Evolutionary conservation across 2,329 filamentous ascomycete genomes (phyloP).

Genomic region (Colletotrichum cuscutae): DNA sequence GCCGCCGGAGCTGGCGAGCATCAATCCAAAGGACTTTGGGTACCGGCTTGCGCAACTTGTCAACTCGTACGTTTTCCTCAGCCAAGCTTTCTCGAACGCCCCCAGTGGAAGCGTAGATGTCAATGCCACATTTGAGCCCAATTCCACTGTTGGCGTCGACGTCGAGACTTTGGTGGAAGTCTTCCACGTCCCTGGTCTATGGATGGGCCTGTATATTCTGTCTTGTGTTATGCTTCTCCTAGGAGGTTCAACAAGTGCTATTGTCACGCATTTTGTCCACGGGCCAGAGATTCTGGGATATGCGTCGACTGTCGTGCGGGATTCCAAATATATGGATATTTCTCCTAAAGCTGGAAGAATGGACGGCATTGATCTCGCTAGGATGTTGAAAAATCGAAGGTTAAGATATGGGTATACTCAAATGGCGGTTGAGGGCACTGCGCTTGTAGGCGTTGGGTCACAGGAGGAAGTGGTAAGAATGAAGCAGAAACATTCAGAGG

Average conservation of each 20-base stretch:
- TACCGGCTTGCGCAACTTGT: slow-evolving; percentile 9
- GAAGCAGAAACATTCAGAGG: background rate
- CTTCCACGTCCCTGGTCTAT: slow-evolving; percentile 2
- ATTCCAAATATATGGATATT: slow-evolving; percentile 10
- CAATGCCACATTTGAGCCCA: background rate
- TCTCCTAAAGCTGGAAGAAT: background rate
- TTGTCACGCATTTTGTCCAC: background rate
- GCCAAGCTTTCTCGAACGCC: background rate
- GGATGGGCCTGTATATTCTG: slow-evolving; percentile 12
- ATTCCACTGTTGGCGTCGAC: background rate
- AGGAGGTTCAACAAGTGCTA: background rate
- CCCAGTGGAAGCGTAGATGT: background rate
- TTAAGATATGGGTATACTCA: slow-evolving; percentile 5
- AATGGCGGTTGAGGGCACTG: background rate
- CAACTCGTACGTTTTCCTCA: slow-evolving; percentile 13
- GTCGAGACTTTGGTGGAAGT: background rate
- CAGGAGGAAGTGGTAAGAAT: background rate
- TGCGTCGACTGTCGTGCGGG: slow-evolving; percentile 6
- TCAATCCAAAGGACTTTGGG: background rate
- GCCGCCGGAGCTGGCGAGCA: background rate
- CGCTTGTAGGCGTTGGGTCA: background rate
- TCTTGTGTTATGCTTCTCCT: slow-evolving; percentile 4
- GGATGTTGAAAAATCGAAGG: background rate
- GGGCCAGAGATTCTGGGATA: slow-evolving; percentile 10
- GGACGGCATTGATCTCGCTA: background rate